A percentile compares a stretch with the other conserved stretches of the same genome.
Conservation (phyloP, 495 filamentous ascomycete species). For the Penicillium cosmopolitanum region DNA sequence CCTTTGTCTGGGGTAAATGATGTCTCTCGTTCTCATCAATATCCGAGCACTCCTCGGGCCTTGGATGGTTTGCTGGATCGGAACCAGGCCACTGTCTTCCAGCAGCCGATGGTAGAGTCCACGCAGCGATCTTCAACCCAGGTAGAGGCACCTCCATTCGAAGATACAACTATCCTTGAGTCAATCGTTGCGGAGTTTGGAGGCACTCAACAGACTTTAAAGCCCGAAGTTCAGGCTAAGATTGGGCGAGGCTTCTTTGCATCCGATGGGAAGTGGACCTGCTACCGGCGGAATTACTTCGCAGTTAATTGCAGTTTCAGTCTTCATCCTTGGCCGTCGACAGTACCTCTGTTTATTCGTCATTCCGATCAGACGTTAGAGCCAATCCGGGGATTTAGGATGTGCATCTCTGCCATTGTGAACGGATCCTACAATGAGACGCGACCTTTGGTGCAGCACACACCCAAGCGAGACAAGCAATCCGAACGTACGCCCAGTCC, state of each 20-base stretch:
- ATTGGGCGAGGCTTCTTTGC: conserved; percentile 95
- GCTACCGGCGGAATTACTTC: conserved; percentile 95
- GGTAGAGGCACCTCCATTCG: conserved; percentile 58
- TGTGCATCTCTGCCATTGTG: conserved; percentile 85
- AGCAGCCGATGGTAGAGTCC: conserved; percentile 37
- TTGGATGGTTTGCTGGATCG: conserved; percentile 42
- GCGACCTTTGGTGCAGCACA: conserved; percentile 91
- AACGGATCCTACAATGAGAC: conserved; percentile 75
- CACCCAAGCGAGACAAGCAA: conserved; percentile 92
- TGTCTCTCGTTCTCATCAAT: conserved; percentile 36
- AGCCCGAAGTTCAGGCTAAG: conserved; percentile 77
- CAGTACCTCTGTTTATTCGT: conserved; percentile 50
- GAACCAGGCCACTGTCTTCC: conserved; percentile 34
- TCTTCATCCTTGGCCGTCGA: conserved; percentile 55
- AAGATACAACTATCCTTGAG: conserved; percentile 59
- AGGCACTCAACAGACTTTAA: conserved; percentile 54
- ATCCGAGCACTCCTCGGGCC: conserved; percentile 39
- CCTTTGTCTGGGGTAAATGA: conserved; percentile 41
- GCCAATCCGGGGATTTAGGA: conserved; percentile 68
- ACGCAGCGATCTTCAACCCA: conserved; percentile 36
- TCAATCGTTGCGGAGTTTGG: conserved; percentile 57
- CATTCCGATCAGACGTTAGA: conserved; percentile 56
- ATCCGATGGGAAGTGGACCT: conserved; percentile 88
- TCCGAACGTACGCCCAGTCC: conserved; percentile 78
- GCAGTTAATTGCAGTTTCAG: conserved; percentile 82